Evolutionary conservation across 768 basidiomycete species (phyloP).

Genomic region (Lactarius hatsudake): DNA sequence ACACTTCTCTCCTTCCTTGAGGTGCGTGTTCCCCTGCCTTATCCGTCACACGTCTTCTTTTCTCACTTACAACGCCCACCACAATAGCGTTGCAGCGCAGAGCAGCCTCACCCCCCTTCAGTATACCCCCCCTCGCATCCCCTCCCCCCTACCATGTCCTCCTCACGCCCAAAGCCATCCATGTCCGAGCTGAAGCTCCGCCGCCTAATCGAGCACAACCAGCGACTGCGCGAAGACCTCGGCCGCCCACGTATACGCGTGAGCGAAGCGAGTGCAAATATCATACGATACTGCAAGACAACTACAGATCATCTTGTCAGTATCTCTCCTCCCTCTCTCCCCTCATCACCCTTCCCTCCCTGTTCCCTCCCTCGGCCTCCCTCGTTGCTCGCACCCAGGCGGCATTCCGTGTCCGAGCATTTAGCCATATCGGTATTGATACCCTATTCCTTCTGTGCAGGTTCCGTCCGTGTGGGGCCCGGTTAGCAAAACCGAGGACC

Average conservation of each 20-base stretch:
- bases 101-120: not conserved
- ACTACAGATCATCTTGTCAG: slow-evolving; percentile 68
- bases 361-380: too few relatives aligned
- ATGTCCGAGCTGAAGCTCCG: slow-evolving; percentile 82
- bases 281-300: slow-evolving; percentile 72
- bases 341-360: not conserved
- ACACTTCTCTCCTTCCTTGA: not conserved
- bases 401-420: not conserved
- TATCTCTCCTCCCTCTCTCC: slow-evolving; percentile 11
- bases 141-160: slow-evolving; percentile 44
- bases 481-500: slow-evolving; percentile 88
- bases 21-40: not conserved
- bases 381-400: not conserved
- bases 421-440: slow-evolving; percentile 27
- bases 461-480: slow-evolving; percentile 97
- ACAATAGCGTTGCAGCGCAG: not conserved
- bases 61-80: not conserved
- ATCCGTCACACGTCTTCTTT: slow-evolving; percentile 1
- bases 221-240: slow-evolving; percentile 67
- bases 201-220: slow-evolving; percentile 74
- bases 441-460: slow-evolving; percentile 38
- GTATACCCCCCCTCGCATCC: not conserved
- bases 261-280: slow-evolving; percentile 67
- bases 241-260: slow-evolving; percentile 67
- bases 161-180: slow-evolving; percentile 61